Evolutionary conservation across 1,139 yeast species (phyloP).

Genomic region (Saccharomyces hybrid): DNA sequence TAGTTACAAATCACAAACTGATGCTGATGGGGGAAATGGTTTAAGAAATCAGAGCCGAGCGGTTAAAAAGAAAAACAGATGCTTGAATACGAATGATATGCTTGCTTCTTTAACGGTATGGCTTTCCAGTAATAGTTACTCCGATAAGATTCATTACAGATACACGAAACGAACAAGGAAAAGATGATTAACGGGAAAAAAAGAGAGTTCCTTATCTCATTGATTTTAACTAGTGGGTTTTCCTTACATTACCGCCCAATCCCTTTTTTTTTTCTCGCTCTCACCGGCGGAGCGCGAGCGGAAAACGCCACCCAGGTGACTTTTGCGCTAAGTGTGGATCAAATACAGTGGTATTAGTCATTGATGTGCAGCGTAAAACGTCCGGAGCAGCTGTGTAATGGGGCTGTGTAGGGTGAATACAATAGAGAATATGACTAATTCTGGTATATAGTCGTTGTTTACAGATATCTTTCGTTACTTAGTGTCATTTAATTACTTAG

Average conservation of each 20-base stretch:
- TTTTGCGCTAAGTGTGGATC: not conserved
- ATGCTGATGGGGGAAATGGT: not conserved
- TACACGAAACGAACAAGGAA: not conserved
- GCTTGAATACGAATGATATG: not conserved
- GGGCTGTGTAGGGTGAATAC: not conserved
- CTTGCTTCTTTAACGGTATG: not conserved
- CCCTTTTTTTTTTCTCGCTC: constrained; percentile 1
- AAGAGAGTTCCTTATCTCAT: not conserved
- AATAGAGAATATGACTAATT: not conserved
- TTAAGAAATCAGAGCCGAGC: not conserved
- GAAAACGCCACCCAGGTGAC: constrained; percentile 1
- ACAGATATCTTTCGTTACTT: not conserved
- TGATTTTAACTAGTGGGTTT: not conserved
- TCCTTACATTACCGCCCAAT: not conserved
- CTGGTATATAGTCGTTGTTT: not conserved
- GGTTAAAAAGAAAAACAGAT: not conserved
- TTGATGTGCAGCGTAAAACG: too few species aligned
- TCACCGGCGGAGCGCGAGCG: not conserved
- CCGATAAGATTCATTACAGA: not conserved
- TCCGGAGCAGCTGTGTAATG: too few species aligned
- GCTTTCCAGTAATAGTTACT: not conserved
- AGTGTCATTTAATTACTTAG: not conserved
- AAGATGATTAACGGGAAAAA: not conserved
- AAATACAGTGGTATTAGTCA: not conserved
- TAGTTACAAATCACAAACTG: not conserved